Evolutionary conservation across 2,329 filamentous ascomycete genomes (phyloP).

Genomic region (Fusarium mundagurra): DNA sequence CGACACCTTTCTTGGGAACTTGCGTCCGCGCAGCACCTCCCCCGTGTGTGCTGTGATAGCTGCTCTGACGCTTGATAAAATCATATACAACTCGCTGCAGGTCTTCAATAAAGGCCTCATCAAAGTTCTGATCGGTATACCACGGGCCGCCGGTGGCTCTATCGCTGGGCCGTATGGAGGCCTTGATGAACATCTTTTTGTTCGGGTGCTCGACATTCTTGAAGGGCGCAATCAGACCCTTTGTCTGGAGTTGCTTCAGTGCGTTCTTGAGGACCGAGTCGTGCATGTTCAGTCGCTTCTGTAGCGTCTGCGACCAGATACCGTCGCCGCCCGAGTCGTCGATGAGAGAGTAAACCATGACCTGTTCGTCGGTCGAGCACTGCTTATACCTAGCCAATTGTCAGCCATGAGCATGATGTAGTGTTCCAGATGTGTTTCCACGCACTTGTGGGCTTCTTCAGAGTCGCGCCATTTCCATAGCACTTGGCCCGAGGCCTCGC

Average conservation of each 20-base stretch:
- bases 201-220: constrained; percentile 91
- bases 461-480: constrained; percentile 67
- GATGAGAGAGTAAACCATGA: constrained; percentile 87
- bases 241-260: constrained; percentile 84
- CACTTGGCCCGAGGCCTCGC: constrained; percentile 52
- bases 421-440: background rate
- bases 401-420: constrained; percentile 16
- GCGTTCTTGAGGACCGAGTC: constrained; percentile 83
- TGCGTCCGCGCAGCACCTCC: constrained; percentile 50
- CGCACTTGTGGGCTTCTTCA: constrained; percentile 71
- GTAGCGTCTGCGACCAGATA: constrained; percentile 90
- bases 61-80: constrained; percentile 76
- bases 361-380: constrained; percentile 76
- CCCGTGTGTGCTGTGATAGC: constrained; percentile 63
- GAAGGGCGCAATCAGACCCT: constrained; percentile 85
- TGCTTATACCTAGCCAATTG: constrained; percentile 61
- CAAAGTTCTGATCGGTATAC: constrained; percentile 91
- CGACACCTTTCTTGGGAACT: constrained; percentile 65
- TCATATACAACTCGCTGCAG: constrained; percentile 79
- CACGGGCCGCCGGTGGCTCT: constrained; percentile 93
- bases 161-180: constrained; percentile 83
- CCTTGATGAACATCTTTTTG: constrained; percentile 96
- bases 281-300: constrained; percentile 82
- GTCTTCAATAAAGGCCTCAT: constrained; percentile 85
- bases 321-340: constrained; percentile 86